Evolutionary conservation across 305 asterid genomes (phyloP).

Genomic region (Petunia hybrid): DNA sequence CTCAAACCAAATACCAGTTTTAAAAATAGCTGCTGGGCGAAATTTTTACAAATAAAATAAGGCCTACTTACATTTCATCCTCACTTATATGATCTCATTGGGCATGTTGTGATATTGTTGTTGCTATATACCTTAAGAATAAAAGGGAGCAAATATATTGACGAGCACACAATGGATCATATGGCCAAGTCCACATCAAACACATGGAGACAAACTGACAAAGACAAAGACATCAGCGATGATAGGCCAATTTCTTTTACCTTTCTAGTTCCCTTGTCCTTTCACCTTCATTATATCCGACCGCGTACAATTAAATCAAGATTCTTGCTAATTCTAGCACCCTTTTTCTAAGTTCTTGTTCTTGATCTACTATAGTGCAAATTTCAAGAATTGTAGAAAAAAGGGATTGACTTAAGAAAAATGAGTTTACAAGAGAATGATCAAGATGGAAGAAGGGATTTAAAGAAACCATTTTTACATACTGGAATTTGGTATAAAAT

Average conservation of each 20-base stretch:
- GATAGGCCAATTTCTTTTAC: too few relatives aligned
- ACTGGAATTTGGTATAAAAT: slow-evolving; percentile 96
- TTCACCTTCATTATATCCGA: neutral
- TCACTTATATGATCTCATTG: too few relatives aligned
- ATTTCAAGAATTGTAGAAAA: neutral
- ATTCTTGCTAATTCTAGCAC: neutral
- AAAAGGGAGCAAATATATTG: too few relatives aligned
- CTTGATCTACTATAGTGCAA: slow-evolving; percentile 1
- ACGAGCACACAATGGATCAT: too few relatives aligned
- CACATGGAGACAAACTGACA: neutral
- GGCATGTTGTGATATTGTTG: too few relatives aligned
- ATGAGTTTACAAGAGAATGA: slow-evolving; percentile 78
- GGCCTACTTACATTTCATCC: too few relatives aligned
- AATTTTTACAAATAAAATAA: too few relatives aligned
- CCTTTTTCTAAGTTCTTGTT: neutral
- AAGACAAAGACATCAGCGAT: too few relatives aligned
- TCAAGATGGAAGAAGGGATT: slow-evolving; percentile 71
- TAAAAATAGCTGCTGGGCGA: too few relatives aligned
- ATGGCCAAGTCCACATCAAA: neutral
- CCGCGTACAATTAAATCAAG: neutral
- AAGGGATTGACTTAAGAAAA: slow-evolving; percentile 18
- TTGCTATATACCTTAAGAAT: accelerated
- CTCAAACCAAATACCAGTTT: too few relatives aligned
- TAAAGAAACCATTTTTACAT: slow-evolving; percentile 87
- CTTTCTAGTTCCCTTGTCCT: too few relatives aligned